A percentile compares a stretch with the other conserved stretches of the same genome.
These are phyloP conservation scores for Pythium rhizo-oryzae DNA, from an alignment of 352 stramenopile species.

Conservation along the genomic window DNA sequence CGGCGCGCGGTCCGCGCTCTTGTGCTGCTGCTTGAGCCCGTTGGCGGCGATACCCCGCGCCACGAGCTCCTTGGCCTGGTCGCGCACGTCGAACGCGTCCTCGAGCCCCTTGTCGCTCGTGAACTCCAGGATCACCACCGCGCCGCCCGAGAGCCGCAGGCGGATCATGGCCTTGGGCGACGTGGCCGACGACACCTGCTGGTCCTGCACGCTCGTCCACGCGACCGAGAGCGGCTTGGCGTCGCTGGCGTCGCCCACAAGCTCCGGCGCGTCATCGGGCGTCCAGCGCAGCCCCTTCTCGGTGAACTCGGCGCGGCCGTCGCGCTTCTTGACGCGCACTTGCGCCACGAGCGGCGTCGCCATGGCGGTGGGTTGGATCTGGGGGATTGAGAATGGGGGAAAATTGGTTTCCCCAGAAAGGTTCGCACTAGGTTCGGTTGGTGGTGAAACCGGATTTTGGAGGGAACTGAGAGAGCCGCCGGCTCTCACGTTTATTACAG, in stretches of 20 bases:
- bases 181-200: slow-evolving; percentile 78
- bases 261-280: slow-evolving; percentile 40
- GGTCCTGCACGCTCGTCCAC: slow-evolving; percentile 75
- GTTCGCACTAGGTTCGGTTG: slow-evolving; percentile 6
- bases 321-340: slow-evolving; percentile 83
- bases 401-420: neutral
- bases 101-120: slow-evolving; percentile 49
- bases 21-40: slow-evolving; percentile 32
- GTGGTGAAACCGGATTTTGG: slow-evolving; percentile 7
- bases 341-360: slow-evolving; percentile 48
- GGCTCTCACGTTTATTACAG: too few relatives aligned
- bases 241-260: slow-evolving; percentile 12
- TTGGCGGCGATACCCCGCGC: slow-evolving; percentile 51
- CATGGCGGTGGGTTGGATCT: slow-evolving; percentile 13
- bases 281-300: slow-evolving; percentile 63
- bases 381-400: neutral
- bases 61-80: slow-evolving; percentile 73
- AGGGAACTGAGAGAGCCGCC: too few relatives aligned
- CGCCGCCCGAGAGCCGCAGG: slow-evolving; percentile 63
- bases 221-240: slow-evolving; percentile 45
- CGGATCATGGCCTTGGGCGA: slow-evolving; percentile 85
- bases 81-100: slow-evolving; percentile 69
- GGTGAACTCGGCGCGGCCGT: slow-evolving; percentile 63
- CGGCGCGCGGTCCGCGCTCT: slow-evolving; percentile 44
- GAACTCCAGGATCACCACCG: slow-evolving; percentile 77